These are phyloP conservation scores for Backusella tuberculispora DNA, from an alignment of 192 early-diverging fungal genomes.

Conservation along the genomic window DNA sequence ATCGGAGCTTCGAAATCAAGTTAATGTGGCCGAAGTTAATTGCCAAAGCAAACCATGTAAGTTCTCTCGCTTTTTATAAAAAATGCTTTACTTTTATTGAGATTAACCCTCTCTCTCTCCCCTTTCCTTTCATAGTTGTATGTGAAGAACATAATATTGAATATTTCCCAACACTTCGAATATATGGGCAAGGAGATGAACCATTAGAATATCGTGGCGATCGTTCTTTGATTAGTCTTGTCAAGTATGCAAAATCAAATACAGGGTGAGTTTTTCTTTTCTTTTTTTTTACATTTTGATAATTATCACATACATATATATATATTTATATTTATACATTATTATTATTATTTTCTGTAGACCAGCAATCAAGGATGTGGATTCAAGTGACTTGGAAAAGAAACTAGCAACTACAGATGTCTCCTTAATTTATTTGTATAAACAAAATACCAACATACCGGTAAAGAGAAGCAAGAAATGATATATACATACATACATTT, in stretches of 20 bases:
- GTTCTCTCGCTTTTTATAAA: background rate
- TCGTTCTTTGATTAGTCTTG: conserved; percentile 21
- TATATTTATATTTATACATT: background rate
- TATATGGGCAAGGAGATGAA: conserved; percentile 42
- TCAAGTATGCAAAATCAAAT: conserved; percentile 26
- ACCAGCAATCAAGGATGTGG: conserved; percentile 34
- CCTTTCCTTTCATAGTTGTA: conserved; percentile 33
- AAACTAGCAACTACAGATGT: conserved; percentile 44
- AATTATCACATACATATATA: no score
- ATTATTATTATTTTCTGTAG: conserved; percentile 4
- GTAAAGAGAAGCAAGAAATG: background rate
- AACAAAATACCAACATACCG: conserved; percentile 40
- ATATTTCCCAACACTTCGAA: conserved; percentile 87
- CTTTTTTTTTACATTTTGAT: no score
- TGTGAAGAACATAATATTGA: conserved; percentile 69
- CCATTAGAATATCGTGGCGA: background rate
- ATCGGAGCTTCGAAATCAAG: conserved; percentile 57
- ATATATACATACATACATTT: background rate
- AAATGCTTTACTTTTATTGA: background rate
- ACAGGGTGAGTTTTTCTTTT: conserved; percentile 11
- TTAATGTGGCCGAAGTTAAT: conserved; percentile 88
- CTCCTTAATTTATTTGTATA: conserved; percentile 61
- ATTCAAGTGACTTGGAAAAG: conserved; percentile 45
- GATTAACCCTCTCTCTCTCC: background rate
- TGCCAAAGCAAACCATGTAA: conserved; percentile 68